These are phyloP conservation scores for Oryza meridionalis DNA, from an alignment of 176 grass and related monocot genomes.

Conservation along the genomic window DNA sequence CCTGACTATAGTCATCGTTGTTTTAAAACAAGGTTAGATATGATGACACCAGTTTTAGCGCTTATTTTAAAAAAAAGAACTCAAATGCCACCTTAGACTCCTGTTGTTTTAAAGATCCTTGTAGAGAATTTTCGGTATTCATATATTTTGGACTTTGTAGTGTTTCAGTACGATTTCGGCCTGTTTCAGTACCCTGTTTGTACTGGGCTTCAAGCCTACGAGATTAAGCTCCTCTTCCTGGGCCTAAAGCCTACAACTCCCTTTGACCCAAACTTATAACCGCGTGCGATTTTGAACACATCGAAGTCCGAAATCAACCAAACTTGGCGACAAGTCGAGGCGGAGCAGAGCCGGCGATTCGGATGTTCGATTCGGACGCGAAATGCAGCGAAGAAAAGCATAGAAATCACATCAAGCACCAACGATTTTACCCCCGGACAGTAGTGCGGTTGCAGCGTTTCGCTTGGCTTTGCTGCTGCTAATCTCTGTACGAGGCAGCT, in stretches of 20 bases:
- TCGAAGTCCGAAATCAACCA: background rate
- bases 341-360: background rate
- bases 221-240: background rate
- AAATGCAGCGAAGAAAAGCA: background rate
- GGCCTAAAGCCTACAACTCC: background rate
- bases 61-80: no score
- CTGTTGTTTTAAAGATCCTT: no score
- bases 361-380: background rate
- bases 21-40: no score
- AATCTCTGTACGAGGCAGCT: slow-evolving; percentile 1
- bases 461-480: background rate
- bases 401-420: background rate
- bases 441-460: background rate
- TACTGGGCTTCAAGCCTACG: background rate
- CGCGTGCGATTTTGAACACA: background rate
- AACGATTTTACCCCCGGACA: background rate
- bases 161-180: background rate
- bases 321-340: background rate
- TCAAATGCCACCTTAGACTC: no score
- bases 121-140: background rate
- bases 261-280: background rate
- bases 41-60: no score
- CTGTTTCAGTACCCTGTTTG: background rate
- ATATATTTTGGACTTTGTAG: background rate
- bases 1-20: no score